These are phyloP conservation scores for Nigrograna mackinnonii DNA, from an alignment of 2,329 filamentous ascomycete genomes.

Conservation along the genomic window DNA sequence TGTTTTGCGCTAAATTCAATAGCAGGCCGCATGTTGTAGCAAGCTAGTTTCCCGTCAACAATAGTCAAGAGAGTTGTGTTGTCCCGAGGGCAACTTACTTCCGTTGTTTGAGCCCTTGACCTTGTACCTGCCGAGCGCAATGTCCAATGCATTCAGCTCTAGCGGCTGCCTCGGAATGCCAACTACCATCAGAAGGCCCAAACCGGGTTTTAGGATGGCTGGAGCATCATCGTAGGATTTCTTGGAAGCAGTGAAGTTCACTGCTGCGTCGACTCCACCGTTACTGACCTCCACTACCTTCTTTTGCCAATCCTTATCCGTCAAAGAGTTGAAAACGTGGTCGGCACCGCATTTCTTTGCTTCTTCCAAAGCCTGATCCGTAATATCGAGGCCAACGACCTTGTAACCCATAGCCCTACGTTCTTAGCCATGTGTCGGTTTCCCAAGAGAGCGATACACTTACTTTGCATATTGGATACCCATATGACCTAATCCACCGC, in stretches of 20 bases:
- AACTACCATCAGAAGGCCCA: conserved; percentile 37
- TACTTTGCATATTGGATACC: conserved; percentile 36
- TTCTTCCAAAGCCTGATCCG: conserved; percentile 30
- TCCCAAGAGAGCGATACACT: not conserved
- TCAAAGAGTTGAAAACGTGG: conserved; percentile 32
- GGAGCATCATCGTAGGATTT: conserved; percentile 37
- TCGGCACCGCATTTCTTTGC: conserved; percentile 34
- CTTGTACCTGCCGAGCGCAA: conserved; percentile 28
- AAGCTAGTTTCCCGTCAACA: conserved; percentile 29
- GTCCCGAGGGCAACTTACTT: conserved; percentile 21
- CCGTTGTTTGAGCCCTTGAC: conserved; percentile 37
- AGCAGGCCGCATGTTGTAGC: conserved; percentile 36
- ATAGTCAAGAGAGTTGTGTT: not conserved
- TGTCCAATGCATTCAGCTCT: conserved; percentile 34
- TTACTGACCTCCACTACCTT: conserved; percentile 31
- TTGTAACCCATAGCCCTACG: conserved; percentile 32
- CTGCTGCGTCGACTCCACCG: conserved; percentile 32
- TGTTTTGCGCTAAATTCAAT: conserved; percentile 39
- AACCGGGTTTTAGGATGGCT: conserved; percentile 29
- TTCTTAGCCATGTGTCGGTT: not conserved
- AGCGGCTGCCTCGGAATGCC: conserved; percentile 35
- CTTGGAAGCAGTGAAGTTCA: conserved; percentile 36
- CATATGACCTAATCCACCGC: conserved; percentile 36
- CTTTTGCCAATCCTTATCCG: conserved; percentile 29
- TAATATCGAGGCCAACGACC: conserved; percentile 34